Evolutionary conservation across 768 basidiomycete genomes (phyloP).

Genomic region (Boletus rubescentipes): DNA sequence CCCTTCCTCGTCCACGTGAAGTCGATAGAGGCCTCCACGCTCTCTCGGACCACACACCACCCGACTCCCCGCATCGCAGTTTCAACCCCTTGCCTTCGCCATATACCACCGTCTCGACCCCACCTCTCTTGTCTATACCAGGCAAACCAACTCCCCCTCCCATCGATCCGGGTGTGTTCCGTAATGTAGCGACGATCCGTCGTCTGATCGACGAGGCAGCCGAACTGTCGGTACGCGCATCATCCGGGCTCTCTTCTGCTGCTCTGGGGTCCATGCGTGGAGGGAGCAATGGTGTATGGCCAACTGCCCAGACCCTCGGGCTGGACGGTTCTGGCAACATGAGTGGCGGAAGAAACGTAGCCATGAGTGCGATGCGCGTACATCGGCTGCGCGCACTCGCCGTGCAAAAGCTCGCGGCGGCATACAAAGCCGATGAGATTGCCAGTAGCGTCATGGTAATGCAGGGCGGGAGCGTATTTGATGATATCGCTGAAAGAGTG

Average conservation of each 20-base stretch:
- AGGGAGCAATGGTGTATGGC: conserved; percentile 51
- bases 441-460: conserved; percentile 93
- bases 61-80: conserved; percentile 42
- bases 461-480: conserved; percentile 91
- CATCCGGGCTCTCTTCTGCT: conserved; percentile 77
- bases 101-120: conserved; percentile 33
- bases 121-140: conserved; percentile 54
- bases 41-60: conserved; percentile 37
- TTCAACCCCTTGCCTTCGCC: conserved; percentile 37
- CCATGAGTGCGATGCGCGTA: conserved; percentile 83
- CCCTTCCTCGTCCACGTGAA: conserved; percentile 26
- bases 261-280: conserved; percentile 67
- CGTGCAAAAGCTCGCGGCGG: conserved; percentile 82
- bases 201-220: conserved; percentile 87
- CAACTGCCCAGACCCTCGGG: conserved; percentile 60
- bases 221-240: conserved; percentile 83
- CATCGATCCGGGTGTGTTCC: conserved; percentile 87
- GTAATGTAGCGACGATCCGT: conserved; percentile 70
- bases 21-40: conserved; percentile 47
- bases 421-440: conserved; percentile 86
- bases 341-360: conserved; percentile 65
- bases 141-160: conserved; percentile 79
- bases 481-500: conserved; percentile 88
- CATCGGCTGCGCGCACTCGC: conserved; percentile 79
- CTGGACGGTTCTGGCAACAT: conserved; percentile 55